Evolutionary conservation across 2,329 filamentous ascomycete species (phyloP), one percentile per base, ranked within the genome.

Genomic region (Neurospora sp.): DNA sequence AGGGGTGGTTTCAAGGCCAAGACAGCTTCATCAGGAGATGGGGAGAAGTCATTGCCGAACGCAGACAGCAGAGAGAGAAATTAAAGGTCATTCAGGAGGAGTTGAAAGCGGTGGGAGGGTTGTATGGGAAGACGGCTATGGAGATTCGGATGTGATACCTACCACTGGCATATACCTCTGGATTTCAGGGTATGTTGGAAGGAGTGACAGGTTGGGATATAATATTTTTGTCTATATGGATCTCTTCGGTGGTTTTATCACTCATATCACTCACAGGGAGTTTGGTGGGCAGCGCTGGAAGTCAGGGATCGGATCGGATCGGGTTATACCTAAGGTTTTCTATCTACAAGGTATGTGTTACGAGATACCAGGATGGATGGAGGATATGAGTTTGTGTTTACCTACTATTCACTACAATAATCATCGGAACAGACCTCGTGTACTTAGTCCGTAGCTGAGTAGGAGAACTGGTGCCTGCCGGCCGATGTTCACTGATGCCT

Each of bases 21-120:
- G 74, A 74, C 62, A 75, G 74, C 41, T 77, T 77, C 43, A 39
- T 77, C 33, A 73, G 74, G 10, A 77, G 76, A 57, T 77, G 76
- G 76, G 73, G 73, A 66, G 76, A 77, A 67, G 74, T 78, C n/a
- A 75, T 78, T 39, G 70, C 72, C 33, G 75, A 74, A 57, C 74
- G 76, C 17, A 66, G 76, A 62, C 37, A 67, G 19, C 75, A 77
- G 70, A 71, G 75, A 41, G 68, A 39, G 28, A 72, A 71, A 65
- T 66, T 77, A 6, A 66, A 73, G 37, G 68, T 73, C 40, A 77
- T 77, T 43, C 71, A 76, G 39, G 75, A 77, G 67, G 74, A 75
- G n/a, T 75, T 77, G 74, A 73, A 73, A n/a, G 46, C 69, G 0
- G 52, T 36, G 1, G 52, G 52, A 1, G 74, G 74, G 10, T 75